Base-by-base conservation (phyloP, 78 protist species). In the Thecamonas trahens region DNA sequence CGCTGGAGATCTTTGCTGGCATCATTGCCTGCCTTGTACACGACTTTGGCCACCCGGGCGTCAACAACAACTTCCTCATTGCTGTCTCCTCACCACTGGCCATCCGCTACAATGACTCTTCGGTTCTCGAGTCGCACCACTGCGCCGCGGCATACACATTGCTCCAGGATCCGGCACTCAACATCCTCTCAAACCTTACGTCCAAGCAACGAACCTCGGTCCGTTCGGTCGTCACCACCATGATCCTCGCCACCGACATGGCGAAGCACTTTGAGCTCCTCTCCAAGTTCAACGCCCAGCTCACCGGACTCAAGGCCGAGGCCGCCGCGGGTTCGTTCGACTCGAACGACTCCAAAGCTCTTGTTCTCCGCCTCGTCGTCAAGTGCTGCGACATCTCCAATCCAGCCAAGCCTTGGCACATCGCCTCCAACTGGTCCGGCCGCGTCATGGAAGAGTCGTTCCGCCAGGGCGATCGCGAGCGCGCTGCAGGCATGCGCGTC, bases 321-420 rank as follows among this genome's bases (percentile, higher is more conserved):
- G 31, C 70, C n/a, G 32, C 28, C 50, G 44, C 52, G 6, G 54
- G 32, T 5, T 35, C 8, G 32, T 50, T 65, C 47, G 34, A 31
- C 37, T 42, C 40, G 68, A 47, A 29, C 32, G 28, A 28, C 32
- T 35, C 39, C 68, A 42, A 63, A 63, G 58, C 32, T 63, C 55
- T 80, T 39, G 18, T 80, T 32, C 47, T 72, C 20, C 26, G 32
- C 8, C 74, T 85, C 34, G 71, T 72, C 18, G 40, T 85, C 31
- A 83, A 85, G 53, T 42, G 34, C 32, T 74, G 85, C 38, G 90
- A 85, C 54, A 42, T 85, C 42, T 69, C 79, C 17, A 85, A 85
- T 26, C 76, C 79, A n/a, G 61, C 42, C 37, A 29, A 63, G 34
- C 70, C 59, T 24, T 3, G 17, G 38, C 40, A 9, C 14, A 11